phyloP scores from a whole-genome alignment of 2,329 filamentous ascomycete genomes.

The Curvularia eragrostidis region DNA sequence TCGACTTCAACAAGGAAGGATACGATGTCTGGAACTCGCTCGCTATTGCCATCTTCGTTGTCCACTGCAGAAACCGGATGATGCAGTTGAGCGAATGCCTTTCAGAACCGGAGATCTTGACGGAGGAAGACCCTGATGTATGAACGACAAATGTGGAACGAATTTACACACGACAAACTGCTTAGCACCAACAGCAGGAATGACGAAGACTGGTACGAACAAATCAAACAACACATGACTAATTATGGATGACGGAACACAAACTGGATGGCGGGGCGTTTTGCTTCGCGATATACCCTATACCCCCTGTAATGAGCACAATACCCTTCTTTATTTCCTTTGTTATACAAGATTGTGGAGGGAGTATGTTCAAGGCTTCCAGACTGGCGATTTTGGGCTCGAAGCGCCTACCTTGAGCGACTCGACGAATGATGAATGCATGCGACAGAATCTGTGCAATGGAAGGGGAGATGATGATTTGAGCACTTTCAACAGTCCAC shows the following conservation, averaged over 20 bases:
- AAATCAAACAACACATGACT: not conserved
- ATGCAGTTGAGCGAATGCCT: slow-evolving; percentile 52
- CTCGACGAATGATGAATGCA: not conserved
- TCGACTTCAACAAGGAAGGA: slow-evolving; percentile 60
- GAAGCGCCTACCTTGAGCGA: not conserved
- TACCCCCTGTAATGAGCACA: slow-evolving; percentile 25
- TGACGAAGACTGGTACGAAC: slow-evolving; percentile 5
- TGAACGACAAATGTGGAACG: slow-evolving; percentile 19
- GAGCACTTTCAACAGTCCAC: not conserved
- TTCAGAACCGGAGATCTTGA: slow-evolving; percentile 22
- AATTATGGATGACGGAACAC: slow-evolving; percentile 7
- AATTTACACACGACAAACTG: not conserved
- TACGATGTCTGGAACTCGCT: slow-evolving; percentile 68
- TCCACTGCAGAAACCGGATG: slow-evolving; percentile 61
- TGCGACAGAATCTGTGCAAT: not conserved
- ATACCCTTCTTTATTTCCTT: slow-evolving; percentile 19
- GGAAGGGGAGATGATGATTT: not conserved
- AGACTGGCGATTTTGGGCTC: not conserved
- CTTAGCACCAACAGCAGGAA: not conserved
- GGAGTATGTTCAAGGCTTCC: not conserved
- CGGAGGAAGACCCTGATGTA: slow-evolving; percentile 42
- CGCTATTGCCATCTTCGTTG: slow-evolving; percentile 62
- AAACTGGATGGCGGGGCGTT: slow-evolving; percentile 15
- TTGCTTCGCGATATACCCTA: slow-evolving; percentile 32
- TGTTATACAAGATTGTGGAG: slow-evolving; percentile 4